phyloP scores from a whole-genome alignment of 345 rosid species.

The Murraya paniculata region DNA sequence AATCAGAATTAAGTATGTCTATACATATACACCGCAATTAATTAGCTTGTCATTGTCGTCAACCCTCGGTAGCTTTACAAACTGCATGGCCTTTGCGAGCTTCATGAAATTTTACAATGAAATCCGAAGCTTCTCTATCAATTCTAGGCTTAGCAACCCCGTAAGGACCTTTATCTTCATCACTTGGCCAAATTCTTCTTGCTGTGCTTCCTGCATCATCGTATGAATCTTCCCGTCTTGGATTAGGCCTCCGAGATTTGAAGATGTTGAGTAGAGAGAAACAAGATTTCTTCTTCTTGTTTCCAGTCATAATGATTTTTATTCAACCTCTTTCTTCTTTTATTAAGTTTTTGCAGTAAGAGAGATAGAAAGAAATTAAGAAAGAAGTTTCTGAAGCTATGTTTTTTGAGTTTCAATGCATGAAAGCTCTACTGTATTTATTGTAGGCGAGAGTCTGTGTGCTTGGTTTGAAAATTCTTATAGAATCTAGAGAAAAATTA shows the following conservation, averaged over 20 bases:
- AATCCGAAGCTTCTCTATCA: conserved; percentile 36
- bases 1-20: too few species aligned
- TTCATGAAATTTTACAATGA: conserved; percentile 53
- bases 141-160: conserved; percentile 47
- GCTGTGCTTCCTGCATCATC: conserved; percentile 11
- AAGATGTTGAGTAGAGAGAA: conserved; percentile 37
- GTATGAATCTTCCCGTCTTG: conserved; percentile 11
- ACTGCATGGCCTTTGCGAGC: conserved; percentile 35
- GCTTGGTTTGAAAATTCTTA: neutral
- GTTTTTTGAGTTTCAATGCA: neutral
- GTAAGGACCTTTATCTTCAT: conserved; percentile 30
- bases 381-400: neutral
- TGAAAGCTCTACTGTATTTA: neutral
- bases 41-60: neutral
- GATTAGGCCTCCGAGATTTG: conserved; percentile 31
- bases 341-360: neutral
- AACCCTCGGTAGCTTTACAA: neutral
- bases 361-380: neutral
- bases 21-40: too few species aligned
- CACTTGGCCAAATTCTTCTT: conserved; percentile 32
- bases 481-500: neutral
- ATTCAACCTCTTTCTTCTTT: too few species aligned
- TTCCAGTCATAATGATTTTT: conserved; percentile 31
- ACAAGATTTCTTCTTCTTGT: conserved; percentile 19
- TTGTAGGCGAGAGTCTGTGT: neutral